These are phyloP conservation scores for Xylaria sp. DNA, from an alignment of 2,329 filamentous ascomycete species.

Conservation along the genomic window DNA sequence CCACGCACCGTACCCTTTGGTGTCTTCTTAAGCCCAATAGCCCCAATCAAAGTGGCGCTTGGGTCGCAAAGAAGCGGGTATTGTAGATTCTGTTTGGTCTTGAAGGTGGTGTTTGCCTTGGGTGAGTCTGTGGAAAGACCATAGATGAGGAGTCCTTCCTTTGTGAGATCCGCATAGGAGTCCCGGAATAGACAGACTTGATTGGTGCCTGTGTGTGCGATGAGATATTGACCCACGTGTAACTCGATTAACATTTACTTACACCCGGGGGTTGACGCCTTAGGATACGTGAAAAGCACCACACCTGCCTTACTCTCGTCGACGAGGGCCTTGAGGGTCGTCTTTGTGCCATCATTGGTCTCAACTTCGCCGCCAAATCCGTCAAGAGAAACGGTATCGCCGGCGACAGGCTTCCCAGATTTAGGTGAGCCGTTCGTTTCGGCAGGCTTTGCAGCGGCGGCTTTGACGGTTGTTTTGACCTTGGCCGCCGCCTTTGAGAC, in stretches of 20 bases:
- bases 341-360: conserved; percentile 84
- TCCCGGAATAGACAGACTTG: conserved; percentile 96
- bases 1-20: conserved; percentile 84
- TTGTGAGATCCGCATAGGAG: conserved; percentile 77
- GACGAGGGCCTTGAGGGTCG: conserved; percentile 81
- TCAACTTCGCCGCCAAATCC: conserved; percentile 77
- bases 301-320: conserved; percentile 86
- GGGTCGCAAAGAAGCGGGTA: conserved; percentile 91
- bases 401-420: conserved; percentile 59
- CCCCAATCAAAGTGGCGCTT: conserved; percentile 75
- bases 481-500: conserved; percentile 52
- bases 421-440: conserved; percentile 50
- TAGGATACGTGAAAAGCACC: conserved; percentile 94
- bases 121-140: conserved; percentile 88
- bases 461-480: conserved; percentile 50
- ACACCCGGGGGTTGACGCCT: conserved; percentile 95
- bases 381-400: conserved; percentile 65
- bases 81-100: conserved; percentile 87
- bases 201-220: conserved; percentile 77
- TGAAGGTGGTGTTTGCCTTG: conserved; percentile 93
- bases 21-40: conserved; percentile 89
- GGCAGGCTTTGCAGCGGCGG: conserved; percentile 41
- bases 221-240: conserved; percentile 18
- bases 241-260: conserved; percentile 55
- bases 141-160: conserved; percentile 85